Percentiles rank a stretch among this genome's conserved stretches.
These are phyloP conservation scores for Mycogone perniciosa DNA, from an alignment of 2,329 filamentous ascomycete species.

Conservation along the genomic window DNA sequence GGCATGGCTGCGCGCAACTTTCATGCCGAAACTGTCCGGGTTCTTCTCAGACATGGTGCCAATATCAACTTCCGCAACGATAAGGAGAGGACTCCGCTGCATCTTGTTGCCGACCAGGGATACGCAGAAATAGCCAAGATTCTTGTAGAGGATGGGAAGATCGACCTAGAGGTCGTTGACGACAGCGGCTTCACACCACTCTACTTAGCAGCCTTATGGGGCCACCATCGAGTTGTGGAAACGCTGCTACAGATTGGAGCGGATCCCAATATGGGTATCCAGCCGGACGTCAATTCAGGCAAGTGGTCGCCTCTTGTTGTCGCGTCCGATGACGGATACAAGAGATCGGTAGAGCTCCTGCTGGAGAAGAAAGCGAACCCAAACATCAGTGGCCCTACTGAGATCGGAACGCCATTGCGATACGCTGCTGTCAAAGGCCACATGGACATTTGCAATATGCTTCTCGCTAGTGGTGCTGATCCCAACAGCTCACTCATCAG, in stretches of 20 bases:
- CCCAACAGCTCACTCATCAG: constrained; percentile 12
- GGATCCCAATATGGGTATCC: constrained; percentile 12
- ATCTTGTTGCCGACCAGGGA: constrained; percentile 9
- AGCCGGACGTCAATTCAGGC: background rate
- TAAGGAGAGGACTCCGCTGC: constrained; percentile 1
- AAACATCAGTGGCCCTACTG: constrained; percentile 3
- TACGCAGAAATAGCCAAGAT: constrained; percentile 10
- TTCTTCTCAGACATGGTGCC: constrained; percentile 9
- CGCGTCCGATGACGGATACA: constrained; percentile 10
- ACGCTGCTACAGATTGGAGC: constrained; percentile 7
- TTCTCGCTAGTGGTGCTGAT: constrained; percentile 17
- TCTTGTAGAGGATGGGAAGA: constrained; percentile 10
- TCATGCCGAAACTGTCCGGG: constrained; percentile 5
- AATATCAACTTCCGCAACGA: background rate
- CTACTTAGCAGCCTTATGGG: constrained; percentile 11
- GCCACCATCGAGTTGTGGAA: constrained; percentile 8
- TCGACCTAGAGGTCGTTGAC: constrained; percentile 6
- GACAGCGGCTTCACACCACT: constrained; percentile 9
- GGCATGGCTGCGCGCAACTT: constrained; percentile 9
- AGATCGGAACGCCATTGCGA: constrained; percentile 4
- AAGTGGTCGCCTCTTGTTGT: constrained; percentile 12
- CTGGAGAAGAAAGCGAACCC: constrained; percentile 9
- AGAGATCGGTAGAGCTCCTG: constrained; percentile 13
- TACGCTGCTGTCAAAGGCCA: constrained; percentile 11
- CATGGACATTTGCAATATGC: constrained; percentile 7